phyloP scores from a whole-genome alignment of 148 eudicot genomes.

The Drosera capensis region DNA sequence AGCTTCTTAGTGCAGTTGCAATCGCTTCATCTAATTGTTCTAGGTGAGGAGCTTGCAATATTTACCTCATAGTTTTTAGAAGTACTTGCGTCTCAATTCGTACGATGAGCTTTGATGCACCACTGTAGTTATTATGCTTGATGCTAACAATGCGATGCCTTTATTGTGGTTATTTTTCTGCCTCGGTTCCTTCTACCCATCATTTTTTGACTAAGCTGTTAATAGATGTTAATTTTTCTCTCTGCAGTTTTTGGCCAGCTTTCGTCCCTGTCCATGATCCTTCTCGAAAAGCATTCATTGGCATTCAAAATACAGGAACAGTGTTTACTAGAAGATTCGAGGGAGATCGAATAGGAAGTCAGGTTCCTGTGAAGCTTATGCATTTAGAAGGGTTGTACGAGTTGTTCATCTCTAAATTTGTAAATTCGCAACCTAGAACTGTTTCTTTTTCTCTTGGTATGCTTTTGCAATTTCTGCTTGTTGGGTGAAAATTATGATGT shows the following conservation, averaged over 20 bases:
- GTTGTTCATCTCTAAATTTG: conserved; percentile 86
- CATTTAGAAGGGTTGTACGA: conserved; percentile 95
- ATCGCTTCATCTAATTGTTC: conserved; percentile 86
- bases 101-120: too few species aligned
- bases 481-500: too few species aligned
- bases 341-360: conserved; percentile 84
- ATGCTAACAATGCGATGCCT: too few species aligned
- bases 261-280: conserved; percentile 97
- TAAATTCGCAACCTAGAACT: conserved; percentile 36
- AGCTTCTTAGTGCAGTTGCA: conserved; percentile 92
- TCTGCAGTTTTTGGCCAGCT: conserved; percentile 90
- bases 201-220: too few species aligned
- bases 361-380: conserved; percentile 94
- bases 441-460: too few species aligned
- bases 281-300: conserved; percentile 83
- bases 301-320: conserved; percentile 96
- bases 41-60: conserved; percentile 25
- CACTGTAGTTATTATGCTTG: too few species aligned
- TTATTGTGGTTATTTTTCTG: neutral
- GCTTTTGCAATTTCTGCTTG: too few species aligned
- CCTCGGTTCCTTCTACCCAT: too few species aligned
- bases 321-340: conserved; percentile 91
- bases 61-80: neutral
- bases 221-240: conserved; percentile 2
- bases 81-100: too few species aligned